These are phyloP conservation scores for Stagonosporopsis rhizophila DNA, from an alignment of 2,329 filamentous ascomycete species.

Conservation along the genomic window DNA sequence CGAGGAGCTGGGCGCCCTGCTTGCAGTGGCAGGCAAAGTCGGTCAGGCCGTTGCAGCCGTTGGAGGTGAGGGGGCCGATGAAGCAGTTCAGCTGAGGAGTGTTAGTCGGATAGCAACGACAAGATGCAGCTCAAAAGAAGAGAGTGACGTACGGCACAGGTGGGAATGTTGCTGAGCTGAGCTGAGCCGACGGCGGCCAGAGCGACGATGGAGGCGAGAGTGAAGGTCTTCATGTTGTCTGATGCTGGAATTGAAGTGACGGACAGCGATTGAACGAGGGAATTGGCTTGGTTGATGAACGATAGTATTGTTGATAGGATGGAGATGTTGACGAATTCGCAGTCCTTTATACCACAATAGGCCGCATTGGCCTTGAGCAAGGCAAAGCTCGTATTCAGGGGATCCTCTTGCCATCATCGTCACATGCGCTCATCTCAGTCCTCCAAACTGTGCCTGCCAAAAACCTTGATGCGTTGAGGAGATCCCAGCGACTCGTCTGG, in stretches of 20 bases:
- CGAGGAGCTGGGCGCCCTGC: conserved; percentile 52
- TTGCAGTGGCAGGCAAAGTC: conserved; percentile 57
- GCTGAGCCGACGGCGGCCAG: conserved; percentile 55
- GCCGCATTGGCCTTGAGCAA: conserved; percentile 20
- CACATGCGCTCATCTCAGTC: conserved; percentile 26
- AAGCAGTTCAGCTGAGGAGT: conserved; percentile 56
- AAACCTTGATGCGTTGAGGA: conserved; percentile 17
- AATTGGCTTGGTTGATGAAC: neutral
- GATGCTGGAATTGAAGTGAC: conserved; percentile 1
- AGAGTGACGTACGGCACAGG: conserved; percentile 53
- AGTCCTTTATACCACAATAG: conserved; percentile 30
- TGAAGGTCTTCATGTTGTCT: conserved; percentile 50
- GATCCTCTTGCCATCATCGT: conserved; percentile 26
- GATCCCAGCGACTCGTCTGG: conserved; percentile 10
- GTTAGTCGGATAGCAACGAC: conserved; percentile 23
- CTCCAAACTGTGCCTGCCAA: conserved; percentile 22
- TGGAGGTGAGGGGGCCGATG: conserved; percentile 48
- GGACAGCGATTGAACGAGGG: neutral
- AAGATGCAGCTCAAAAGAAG: neutral
- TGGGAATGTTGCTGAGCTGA: conserved; percentile 55
- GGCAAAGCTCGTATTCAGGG: conserved; percentile 22
- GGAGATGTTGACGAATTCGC: neutral
- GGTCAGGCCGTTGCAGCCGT: conserved; percentile 55
- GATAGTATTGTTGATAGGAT: neutral
- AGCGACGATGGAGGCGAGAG: conserved; percentile 49